Conservation (phyloP, 2,329 filamentous ascomycete species). For the Fusarium anguioides region DNA sequence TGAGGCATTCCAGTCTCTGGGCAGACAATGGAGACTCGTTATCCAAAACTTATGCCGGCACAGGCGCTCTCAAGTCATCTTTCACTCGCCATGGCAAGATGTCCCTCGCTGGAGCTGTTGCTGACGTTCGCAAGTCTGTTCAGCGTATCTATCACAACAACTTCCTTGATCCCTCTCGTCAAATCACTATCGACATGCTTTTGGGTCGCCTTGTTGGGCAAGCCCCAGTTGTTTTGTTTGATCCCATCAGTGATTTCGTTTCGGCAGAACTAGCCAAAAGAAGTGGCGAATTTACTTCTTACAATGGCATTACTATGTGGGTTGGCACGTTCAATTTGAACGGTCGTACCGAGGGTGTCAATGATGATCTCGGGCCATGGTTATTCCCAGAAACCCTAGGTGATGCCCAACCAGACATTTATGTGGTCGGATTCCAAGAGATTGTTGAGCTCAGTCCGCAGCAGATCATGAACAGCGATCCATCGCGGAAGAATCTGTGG, state of each 20-base stretch:
- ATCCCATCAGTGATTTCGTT: constrained; percentile 94
- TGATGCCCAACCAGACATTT: constrained; percentile 79
- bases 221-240: constrained; percentile 84
- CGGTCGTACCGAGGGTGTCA: constrained; percentile 81
- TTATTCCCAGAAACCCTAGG: constrained; percentile 73
- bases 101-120: constrained; percentile 91
- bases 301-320: constrained; percentile 80
- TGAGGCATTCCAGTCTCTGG: constrained; percentile 92
- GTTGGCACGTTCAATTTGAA: constrained; percentile 96
- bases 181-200: constrained; percentile 94
- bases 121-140: constrained; percentile 95
- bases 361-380: constrained; percentile 86
- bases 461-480: constrained; percentile 99
- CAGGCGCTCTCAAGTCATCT: constrained; percentile 92
- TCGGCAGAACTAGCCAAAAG: constrained; percentile 77
- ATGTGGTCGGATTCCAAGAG: constrained; percentile 94
- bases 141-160: constrained; percentile 97
- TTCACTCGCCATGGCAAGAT: constrained; percentile 96
- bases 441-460: constrained; percentile 98
- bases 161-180: constrained; percentile 90
- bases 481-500: constrained; percentile 85
- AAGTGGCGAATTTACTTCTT: constrained; percentile 78
- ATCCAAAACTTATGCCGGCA: constrained; percentile 96
- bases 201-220: constrained; percentile 88
- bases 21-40: constrained; percentile 96